Conservation (phyloP, 1,139 yeast species). For the Cylindricascospora bacillispora region DNA sequence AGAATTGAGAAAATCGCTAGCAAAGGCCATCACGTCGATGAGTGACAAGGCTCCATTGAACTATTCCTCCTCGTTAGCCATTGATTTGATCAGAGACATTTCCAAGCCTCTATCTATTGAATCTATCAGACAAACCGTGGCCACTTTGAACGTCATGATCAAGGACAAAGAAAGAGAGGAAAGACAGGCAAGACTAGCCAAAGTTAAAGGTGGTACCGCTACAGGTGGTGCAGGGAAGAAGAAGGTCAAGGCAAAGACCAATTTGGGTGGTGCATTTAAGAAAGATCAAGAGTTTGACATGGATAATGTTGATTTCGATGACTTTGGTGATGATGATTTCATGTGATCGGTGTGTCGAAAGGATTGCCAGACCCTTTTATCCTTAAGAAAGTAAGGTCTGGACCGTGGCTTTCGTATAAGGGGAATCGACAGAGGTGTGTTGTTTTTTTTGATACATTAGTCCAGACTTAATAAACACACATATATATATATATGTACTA, state of each 20-base stretch:
- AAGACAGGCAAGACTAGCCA: conserved; percentile 68
- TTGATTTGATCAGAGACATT: conserved; percentile 77
- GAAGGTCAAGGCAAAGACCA: conserved; percentile 76
- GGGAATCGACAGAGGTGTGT: too few relatives aligned
- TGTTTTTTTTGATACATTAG: too few relatives aligned
- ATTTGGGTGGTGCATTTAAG: conserved; percentile 65
- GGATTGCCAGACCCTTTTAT: too few relatives aligned
- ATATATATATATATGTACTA: too few relatives aligned
- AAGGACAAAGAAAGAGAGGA: conserved; percentile 86
- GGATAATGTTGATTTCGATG: conserved; percentile 39
- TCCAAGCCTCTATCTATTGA: conserved; percentile 73
- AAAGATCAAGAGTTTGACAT: conserved; percentile 63
- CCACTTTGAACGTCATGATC: conserved; percentile 69
- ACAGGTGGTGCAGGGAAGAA: conserved; percentile 94
- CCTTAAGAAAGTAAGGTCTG: too few relatives aligned
- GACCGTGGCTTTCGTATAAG: too few relatives aligned
- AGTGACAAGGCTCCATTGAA: conserved; percentile 50
- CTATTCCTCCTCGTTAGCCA: conserved; percentile 64
- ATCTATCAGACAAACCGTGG: conserved; percentile 70
- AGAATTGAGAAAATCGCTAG: conserved; percentile 66
- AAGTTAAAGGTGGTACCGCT: conserved; percentile 65
- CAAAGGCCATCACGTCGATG: conserved; percentile 52
- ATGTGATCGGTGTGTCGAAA: conserved; percentile 40
- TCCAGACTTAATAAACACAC: too few relatives aligned
- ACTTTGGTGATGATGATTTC: conserved; percentile 71